Evolutionary conservation across 345 rosid genomes (phyloP).

Genomic region (Eucalyptus pauciflora): DNA sequence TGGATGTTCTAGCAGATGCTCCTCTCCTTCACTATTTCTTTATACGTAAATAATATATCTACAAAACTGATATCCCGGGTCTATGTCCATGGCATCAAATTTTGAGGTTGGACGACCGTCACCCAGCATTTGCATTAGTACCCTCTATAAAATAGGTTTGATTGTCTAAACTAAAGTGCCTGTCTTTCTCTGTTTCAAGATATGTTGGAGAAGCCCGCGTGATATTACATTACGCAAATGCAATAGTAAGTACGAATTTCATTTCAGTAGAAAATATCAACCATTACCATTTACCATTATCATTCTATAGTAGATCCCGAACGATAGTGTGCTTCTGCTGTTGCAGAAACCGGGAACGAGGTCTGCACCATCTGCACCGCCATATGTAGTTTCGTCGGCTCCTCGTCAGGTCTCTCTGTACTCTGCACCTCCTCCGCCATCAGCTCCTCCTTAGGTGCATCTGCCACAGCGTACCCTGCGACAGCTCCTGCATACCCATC

Average conservation of each 20-base stretch:
- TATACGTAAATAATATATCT: not conserved
- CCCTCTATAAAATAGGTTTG: too few species aligned
- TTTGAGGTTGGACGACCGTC: not conserved
- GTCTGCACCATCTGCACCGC: slow-evolving; percentile 31
- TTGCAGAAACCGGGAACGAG: slow-evolving; percentile 31
- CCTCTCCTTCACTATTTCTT: not conserved
- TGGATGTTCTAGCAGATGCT: not conserved
- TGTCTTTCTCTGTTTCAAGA: slow-evolving; percentile 25
- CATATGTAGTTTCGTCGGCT: slow-evolving; percentile 9
- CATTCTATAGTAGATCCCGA: not conserved
- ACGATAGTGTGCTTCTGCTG: not conserved
- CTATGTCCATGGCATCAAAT: not conserved
- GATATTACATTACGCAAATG: slow-evolving; percentile 55
- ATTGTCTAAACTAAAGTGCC: not conserved
- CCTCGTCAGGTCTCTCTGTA: not conserved
- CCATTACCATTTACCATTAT: not conserved
- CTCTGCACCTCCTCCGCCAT: slow-evolving; percentile 7
- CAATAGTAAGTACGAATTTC: slow-evolving; percentile 27
- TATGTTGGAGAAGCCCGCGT: slow-evolving; percentile 67
- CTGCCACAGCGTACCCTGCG: not conserved
- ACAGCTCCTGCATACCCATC: slow-evolving; percentile 16
- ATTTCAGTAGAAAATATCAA: not conserved
- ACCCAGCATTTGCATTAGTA: not conserved
- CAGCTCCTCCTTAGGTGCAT: slow-evolving; percentile 4
- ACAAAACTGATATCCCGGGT: not conserved